Base-by-base conservation (phyloP, 768 basidiomycete species). In the Daedaleopsis sinensis region DNA sequence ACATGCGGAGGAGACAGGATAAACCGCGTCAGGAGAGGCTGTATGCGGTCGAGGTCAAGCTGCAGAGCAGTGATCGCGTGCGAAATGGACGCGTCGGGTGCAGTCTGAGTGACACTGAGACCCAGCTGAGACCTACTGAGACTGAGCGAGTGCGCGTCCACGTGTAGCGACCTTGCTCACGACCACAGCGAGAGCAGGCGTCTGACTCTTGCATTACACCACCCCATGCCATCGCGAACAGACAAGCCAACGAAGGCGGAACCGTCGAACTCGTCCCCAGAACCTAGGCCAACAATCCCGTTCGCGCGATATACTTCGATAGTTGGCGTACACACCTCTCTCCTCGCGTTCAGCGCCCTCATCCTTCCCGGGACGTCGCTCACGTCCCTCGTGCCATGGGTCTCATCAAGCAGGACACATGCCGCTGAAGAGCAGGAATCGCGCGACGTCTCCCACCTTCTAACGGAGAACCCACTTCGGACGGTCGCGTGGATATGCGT, bases 351-450 rank as follows among this genome's bases (percentile, higher is more conserved):
- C 72, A 79, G 81, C 13, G 83, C 83, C 1, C 77, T 93, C 55
- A 87, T 84, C 71, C 78, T 93, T n/a, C 92, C 91, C n/a, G 82
- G 82, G 52, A 83, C 81, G 18, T 77, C 79, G 3, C 76, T 79
- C 48, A 69, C 85, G 24, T 76, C 79, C 59, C 75, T 71, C 27
- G 68, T 46, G 15, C 36, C 39, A 47, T 44, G 55, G 15, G 35
- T 19, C 19, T 21, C 13, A 32, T 39, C 8, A 19, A 55, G 21
- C 24, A 5, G 8, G 5, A 32, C 11, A 37, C 18, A 9, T 3
- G 27, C 27, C 3, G 27, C 27, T 32, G 46, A 18, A 8, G 35
- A 47, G 13, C 59, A 79, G 78, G 11, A 76, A 78, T 62, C 75
- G 73, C 75, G 73, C 53, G 72, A 70, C 5, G 74, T 78, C 55